Evolutionary conservation across 495 filamentous ascomycete species (phyloP).

Genomic region (Evernia prunastri): DNA sequence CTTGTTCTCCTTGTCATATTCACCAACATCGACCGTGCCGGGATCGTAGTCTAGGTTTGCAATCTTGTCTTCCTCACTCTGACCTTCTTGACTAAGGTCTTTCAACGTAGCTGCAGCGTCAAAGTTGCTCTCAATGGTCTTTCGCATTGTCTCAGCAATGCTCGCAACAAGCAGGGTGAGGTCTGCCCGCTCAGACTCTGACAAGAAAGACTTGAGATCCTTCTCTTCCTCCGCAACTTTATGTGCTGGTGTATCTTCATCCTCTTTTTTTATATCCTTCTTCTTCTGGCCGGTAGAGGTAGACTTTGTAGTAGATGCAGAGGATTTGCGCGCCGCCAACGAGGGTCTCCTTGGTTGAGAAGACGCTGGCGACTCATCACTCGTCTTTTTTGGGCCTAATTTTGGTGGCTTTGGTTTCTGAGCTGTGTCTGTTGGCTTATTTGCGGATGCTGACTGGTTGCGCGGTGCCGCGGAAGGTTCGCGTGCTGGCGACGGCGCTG

Average conservation of each 20-base stretch:
- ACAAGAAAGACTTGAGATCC: slow-evolving; percentile 43
- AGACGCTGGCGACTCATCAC: neutral
- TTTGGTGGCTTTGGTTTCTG: slow-evolving; percentile 8
- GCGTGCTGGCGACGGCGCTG: neutral
- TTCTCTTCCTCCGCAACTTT: slow-evolving; percentile 36
- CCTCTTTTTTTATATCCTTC: neutral
- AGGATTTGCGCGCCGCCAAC: slow-evolving; percentile 2
- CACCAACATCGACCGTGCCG: slow-evolving; percentile 25
- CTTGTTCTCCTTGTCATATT: slow-evolving; percentile 28
- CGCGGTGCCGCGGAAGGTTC: slow-evolving; percentile 4
- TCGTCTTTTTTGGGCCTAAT: neutral
- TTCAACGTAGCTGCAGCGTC: slow-evolving; percentile 25
- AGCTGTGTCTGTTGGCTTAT: neutral
- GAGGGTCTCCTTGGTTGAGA: slow-evolving; percentile 3
- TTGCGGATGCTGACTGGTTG: neutral
- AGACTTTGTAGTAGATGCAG: neutral
- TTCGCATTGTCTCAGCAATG: slow-evolving; percentile 42
- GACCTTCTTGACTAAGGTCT: slow-evolving; percentile 1
- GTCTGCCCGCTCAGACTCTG: slow-evolving; percentile 44
- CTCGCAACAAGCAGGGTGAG: slow-evolving; percentile 43
- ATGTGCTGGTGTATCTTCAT: slow-evolving; percentile 6
- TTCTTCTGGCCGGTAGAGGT: neutral
- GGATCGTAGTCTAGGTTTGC: slow-evolving; percentile 26
- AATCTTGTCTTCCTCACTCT: slow-evolving; percentile 26
- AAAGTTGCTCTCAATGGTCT: slow-evolving; percentile 37